A percentile compares a stretch with the other conserved stretches of the same genome.
Evolutionary conservation across 169 alveolate species (phyloP).

Genomic region (Cryptosporidium tyzzeri): DNA sequence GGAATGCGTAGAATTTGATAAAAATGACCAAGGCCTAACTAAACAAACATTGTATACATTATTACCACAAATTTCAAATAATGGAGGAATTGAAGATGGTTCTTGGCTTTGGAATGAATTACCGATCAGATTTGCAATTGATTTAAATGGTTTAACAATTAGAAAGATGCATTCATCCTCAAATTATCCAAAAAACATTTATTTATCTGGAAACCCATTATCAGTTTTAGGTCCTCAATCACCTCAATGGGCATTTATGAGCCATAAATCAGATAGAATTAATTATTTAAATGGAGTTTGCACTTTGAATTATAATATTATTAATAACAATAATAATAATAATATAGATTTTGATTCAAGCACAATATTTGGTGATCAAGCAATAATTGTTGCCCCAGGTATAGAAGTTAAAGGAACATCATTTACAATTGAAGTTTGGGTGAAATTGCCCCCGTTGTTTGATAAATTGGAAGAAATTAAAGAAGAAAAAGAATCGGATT

Average conservation of each 20-base stretch:
- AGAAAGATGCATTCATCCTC: slow-evolving; percentile 53
- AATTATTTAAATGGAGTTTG: slow-evolving; percentile 65
- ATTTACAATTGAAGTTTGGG: slow-evolving; percentile 75
- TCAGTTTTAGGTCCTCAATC: slow-evolving; percentile 73
- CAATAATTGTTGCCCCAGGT: slow-evolving; percentile 62
- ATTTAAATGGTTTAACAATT: slow-evolving; percentile 62
- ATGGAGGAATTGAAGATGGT: slow-evolving; percentile 57
- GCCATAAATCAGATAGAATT: slow-evolving; percentile 70
- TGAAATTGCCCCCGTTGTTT: slow-evolving; percentile 49
- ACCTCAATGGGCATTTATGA: slow-evolving; percentile 76
- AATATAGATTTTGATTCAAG: neutral
- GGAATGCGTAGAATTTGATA: slow-evolving; percentile 22
- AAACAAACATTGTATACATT: slow-evolving; percentile 32
- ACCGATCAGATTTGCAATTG: slow-evolving; percentile 70
- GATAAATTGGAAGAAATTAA: slow-evolving; percentile 9
- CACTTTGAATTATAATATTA: slow-evolving; percentile 20
- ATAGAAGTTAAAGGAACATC: slow-evolving; percentile 47
- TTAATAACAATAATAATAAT: neutral
- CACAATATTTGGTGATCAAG: slow-evolving; percentile 15
- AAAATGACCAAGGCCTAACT: slow-evolving; percentile 29
- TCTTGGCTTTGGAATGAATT: slow-evolving; percentile 68
- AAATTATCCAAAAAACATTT: slow-evolving; percentile 59
- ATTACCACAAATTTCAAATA: slow-evolving; percentile 57
- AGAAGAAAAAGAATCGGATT: slow-evolving; percentile 14
- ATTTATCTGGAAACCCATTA: slow-evolving; percentile 65